Percentiles rank a stretch among this genome's conserved stretches.
Conservation (phyloP, 768 basidiomycete species). For the Termitomyces sp. region DNA sequence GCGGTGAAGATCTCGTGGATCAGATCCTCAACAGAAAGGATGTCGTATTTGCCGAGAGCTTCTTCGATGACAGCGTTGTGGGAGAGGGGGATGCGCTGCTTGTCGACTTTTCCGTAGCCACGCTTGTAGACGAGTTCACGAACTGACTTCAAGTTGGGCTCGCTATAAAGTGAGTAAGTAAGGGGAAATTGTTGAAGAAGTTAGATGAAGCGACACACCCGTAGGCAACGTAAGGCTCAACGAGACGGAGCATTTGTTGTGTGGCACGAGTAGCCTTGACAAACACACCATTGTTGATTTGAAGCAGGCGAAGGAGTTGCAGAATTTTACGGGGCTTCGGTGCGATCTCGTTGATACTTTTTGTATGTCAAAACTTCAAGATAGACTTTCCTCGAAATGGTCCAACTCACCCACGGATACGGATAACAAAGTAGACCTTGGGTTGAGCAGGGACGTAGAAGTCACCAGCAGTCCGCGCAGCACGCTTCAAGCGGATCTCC, state of each 20-base stretch:
- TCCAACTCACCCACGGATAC: conserved; percentile 85
- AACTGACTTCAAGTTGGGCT: conserved; percentile 94
- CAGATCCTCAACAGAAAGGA: conserved; percentile 95
- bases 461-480: conserved; percentile 87
- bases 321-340: conserved; percentile 99
- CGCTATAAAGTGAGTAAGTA: conserved; percentile 40
- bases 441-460: conserved; percentile 97
- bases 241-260: conserved; percentile 95
- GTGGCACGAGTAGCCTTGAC: conserved; percentile 96
- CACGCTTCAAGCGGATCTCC: conserved; percentile 93
- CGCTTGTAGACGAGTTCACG: conserved; percentile 99
- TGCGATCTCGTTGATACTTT: conserved; percentile 98
- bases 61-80: conserved; percentile 94
- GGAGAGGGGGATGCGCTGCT: conserved; percentile 93
- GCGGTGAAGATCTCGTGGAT: conserved; percentile 94
- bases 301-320: conserved; percentile 95
- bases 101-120: conserved; percentile 97
- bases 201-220: conserved; percentile 50
- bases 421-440: conserved; percentile 96
- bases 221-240: conserved; percentile 97
- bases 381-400: not conserved
- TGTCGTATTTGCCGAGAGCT: conserved; percentile 87
- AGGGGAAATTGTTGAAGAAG: not conserved
- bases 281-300: conserved; percentile 99
- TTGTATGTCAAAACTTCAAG: not conserved